Conservation (phyloP, 2,329 filamentous ascomycete species). For the Scortechinia acanthostroma region DNA sequence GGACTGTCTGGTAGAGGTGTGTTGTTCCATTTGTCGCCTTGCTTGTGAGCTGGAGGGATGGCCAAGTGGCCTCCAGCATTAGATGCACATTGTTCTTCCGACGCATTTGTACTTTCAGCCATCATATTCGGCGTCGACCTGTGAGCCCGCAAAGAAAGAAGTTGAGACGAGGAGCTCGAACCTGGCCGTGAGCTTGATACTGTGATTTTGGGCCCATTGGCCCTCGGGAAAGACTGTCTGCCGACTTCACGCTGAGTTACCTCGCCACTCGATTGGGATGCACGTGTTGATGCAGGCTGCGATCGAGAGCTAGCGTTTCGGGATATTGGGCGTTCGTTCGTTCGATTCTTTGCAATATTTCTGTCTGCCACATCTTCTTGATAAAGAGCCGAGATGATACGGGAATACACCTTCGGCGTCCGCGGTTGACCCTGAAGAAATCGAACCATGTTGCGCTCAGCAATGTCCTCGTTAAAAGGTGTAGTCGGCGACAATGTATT, state of each 20-base stretch:
- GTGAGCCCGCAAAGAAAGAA: constrained; percentile 16
- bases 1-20: constrained; percentile 16
- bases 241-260: too few species aligned
- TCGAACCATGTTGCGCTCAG: constrained; percentile 27
- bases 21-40: constrained; percentile 18
- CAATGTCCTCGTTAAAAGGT: constrained; percentile 30
- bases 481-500: constrained; percentile 16
- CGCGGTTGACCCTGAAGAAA: constrained; percentile 14
- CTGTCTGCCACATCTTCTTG: constrained; percentile 30
- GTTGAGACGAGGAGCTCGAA: constrained; percentile 4
- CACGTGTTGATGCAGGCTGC: too few species aligned
- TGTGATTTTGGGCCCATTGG: too few species aligned
- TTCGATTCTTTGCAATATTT: constrained; percentile 16
- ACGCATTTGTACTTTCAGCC: constrained; percentile 7
- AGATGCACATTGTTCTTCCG: constrained; percentile 7
- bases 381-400: constrained; percentile 21
- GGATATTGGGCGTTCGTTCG: background rate
- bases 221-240: too few species aligned
- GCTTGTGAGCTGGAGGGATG: constrained; percentile 19
- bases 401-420: constrained; percentile 13
- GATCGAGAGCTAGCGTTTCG: background rate
- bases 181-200: too few species aligned
- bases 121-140: constrained; percentile 19
- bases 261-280: too few species aligned
- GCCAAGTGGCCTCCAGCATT: constrained; percentile 13